Percentiles rank a stretch among this genome's conserved stretches.
Conservation (phyloP, 306 rosid genomes). For the Rosa lucieae region DNA sequence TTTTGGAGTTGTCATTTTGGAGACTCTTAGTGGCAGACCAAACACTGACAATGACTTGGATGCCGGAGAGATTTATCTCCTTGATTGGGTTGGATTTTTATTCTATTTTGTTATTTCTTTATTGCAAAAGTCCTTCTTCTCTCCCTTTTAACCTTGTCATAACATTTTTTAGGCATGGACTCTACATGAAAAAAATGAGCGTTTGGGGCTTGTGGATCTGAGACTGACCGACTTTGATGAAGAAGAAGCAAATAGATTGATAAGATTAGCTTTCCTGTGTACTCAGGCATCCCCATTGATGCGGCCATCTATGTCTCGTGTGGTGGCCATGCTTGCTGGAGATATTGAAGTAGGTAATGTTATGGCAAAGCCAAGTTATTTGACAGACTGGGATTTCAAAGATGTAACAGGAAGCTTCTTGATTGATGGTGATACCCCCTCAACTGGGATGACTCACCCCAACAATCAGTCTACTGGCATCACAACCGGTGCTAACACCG, state of each 20-base stretch:
- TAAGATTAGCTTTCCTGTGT: constrained; percentile 23
- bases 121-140: background rate
- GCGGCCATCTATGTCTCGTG: constrained; percentile 34
- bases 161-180: constrained; percentile 22
- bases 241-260: constrained; percentile 18
- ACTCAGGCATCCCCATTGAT: constrained; percentile 25
- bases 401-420: constrained; percentile 23
- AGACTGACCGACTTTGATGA: constrained; percentile 15
- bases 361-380: constrained; percentile 30
- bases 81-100: constrained; percentile 23
- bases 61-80: constrained; percentile 14
- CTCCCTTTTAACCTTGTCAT: background rate
- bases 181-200: constrained; percentile 16
- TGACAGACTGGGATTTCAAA: constrained; percentile 25
- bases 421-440: background rate
- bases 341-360: constrained; percentile 13
- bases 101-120: background rate
- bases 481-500: constrained; percentile 1
- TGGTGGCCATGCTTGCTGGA: constrained; percentile 33
- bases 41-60: constrained; percentile 5
- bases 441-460: background rate
- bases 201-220: constrained; percentile 23
- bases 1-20: constrained; percentile 26
- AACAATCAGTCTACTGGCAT: no score
- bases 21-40: constrained; percentile 29